Base-by-base conservation (phyloP, 228 moss, liverwort and hornwort genomes). In the Sphagnum magellanicum region DNA sequence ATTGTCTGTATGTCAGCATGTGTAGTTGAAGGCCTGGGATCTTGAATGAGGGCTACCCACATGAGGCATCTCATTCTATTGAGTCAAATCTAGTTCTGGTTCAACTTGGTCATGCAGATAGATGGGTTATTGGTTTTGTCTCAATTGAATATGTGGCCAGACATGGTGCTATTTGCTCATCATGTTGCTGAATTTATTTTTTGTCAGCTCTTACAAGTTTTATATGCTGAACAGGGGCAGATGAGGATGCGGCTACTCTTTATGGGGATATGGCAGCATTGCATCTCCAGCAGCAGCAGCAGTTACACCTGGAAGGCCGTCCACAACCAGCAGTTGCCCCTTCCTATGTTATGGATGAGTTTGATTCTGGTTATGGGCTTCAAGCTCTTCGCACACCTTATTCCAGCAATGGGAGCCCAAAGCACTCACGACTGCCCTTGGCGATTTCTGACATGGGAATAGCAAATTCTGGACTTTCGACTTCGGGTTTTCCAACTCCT, bases 201-300 rank as follows among this genome's bases (percentile, higher is more conserved):
- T 32, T 2, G 32, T 32, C 2, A 32, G 32, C 32, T 32, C 32
- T 32, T 32, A 32, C 32, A 32, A 32, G 32, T 32, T 2, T 32
- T 32, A 64, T 64, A 49, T 64, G 14, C 64, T 50, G 50, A 49
- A 64, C 52, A 87, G 87, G 98, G 53, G 98, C 98, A 5, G 98
- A 98, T 51, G 91, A 90, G 72, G 98, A 94, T 73, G 94, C 98
- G 68, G 84, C 87, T 46, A 76, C 78, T 50, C 72, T 92, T n/a
- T 90, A 87, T 71, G 89, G 84, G 49, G 90, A 98, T 51, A 65
- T 66, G 32, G 81, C 92, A 13, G 84, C 76, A 50, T 74, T 90
- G 51, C 97, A 93, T 67, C 89, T 86, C 53, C 92, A 92, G 68
- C 91, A 90, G 63, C 82, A 81, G 67, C 72, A 72, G 53, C 78